Evolutionary conservation across 2,329 filamentous ascomycete genomes (phyloP), one percentile per base, ranked within the genome.

Genomic region (Zymoseptoria pseudotritici): DNA sequence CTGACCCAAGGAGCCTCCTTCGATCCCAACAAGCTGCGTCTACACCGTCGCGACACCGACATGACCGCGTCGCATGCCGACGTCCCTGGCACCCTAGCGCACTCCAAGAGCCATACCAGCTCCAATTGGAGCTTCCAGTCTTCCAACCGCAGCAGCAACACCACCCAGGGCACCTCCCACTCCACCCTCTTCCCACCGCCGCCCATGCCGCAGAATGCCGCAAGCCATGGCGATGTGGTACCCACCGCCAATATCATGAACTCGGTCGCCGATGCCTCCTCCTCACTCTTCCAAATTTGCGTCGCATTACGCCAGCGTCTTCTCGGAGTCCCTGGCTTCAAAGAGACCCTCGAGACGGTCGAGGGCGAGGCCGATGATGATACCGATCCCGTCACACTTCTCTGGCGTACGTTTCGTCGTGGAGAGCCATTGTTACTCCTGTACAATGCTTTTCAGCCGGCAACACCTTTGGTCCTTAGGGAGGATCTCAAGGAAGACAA

Each of bases 171-270:
- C 64, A 80, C 78, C 51, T 69, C 72, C 55, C 66, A 71, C 59
- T 78, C 77, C 62, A 79, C 78, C 19, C 72, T 80, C 49, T 79
- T 80, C 65, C 66, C 64, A 56, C 65, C 69, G 53, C 70, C 73
- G 53, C 68, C 71, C 53, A 64, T 69, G 51, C 80, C 61, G 85
- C 50, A 42, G 13, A 50, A 24, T 22, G 29, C 49, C 22, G 22
- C 53, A 46, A 61, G 54, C 49, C 55, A 50, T 57, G 63, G 85
- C 53, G 84, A 84, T 61, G 83, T 92, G 63, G 79, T 90, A 69
- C 89, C 91, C 62, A 91, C 89, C 61, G 84, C 89, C 74, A 97
- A 96, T 75, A 96, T 99, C 74, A 96, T 99, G 81, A 99, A 99
- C 77, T 90, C 93, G 76, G 89, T 90, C 73, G 94, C 92, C 73